Evolutionary conservation across 768 basidiomycete species (phyloP), one percentile per base, ranked within the genome.

Genomic region (Auricularia sp.): DNA sequence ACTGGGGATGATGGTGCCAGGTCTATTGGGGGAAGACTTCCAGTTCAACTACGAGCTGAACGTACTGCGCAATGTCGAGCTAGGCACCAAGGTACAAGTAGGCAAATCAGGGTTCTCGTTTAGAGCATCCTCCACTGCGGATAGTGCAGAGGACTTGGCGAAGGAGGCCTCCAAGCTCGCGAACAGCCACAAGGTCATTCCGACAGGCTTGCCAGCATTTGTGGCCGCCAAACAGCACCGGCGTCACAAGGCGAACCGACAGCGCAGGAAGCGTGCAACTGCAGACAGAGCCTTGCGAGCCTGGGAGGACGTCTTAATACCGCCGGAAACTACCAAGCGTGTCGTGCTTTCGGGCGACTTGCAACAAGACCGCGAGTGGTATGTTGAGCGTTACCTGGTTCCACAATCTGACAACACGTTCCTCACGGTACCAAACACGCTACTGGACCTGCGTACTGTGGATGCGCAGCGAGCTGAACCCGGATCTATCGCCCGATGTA

Each of bases 21-120:
- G 75, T 35, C 73, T 76, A 59, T 63, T 76, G 7, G 75, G 75
- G 2, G 75, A 75, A 54, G 74, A 75, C 42, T 75, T 72, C 54
- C 54, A 72, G 13, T 13, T 59, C 0, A 45, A 54, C 0, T 73
- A 74, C 63, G 72, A 71, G 35, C 33, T 75, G 2, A 65, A 62
- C 2, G 65, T 73, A 2, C 66, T 33, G 0, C 65, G 71, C 0
- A 62, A 39, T 0, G 29, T 67, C 13, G 64, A 67, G 33, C 61
- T 63, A 3, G 51, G 65, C 0, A 62, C 69, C 3, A 61, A 33
- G 29, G 21, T 74, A 3, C 7, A 13, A 0, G 73, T 74, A 44
- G 71, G 69, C 21, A 61, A 65, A 11, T 51, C 68, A 2, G 66
- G 67, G 29, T 47, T 36, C 13, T 33, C 42, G 14, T 65, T 69